phyloP scores from a whole-genome alignment of 2,329 filamentous ascomycete species.

The Ceratocystis eucalypticola region DNA sequence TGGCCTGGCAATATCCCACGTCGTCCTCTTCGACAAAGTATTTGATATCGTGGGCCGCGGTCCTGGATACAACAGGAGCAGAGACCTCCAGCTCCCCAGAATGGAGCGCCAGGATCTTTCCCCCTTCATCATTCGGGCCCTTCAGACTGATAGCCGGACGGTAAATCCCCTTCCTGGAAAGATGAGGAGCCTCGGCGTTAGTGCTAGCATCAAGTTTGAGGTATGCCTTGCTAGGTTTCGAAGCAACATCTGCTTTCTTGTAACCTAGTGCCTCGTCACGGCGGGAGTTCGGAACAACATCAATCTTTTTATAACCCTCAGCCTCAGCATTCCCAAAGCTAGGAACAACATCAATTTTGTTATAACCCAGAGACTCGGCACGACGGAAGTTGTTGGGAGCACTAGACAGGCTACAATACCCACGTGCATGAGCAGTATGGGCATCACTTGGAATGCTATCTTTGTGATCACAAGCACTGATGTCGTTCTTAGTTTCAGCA shows the following conservation, averaged over 20 bases:
- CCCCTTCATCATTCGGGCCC: background rate
- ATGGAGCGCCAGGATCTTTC: background rate
- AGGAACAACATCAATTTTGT: background rate
- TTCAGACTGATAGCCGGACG: background rate
- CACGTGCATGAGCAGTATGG: background rate
- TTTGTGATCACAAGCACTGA: constrained; percentile 12
- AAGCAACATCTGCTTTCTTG: background rate
- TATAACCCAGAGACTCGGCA: background rate
- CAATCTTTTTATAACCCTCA: background rate
- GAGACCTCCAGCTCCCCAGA: background rate
- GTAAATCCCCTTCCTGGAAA: background rate
- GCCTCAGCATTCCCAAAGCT: background rate
- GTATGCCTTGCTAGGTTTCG: constrained; percentile 1
- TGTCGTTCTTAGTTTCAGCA: background rate
- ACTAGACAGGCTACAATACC: constrained; percentile 1
- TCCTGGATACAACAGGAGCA: background rate
- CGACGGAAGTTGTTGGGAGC: background rate
- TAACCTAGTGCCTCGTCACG: background rate
- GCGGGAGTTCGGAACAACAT: background rate
- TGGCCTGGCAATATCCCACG: background rate
- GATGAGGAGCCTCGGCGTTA: background rate
- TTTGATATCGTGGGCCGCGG: background rate
- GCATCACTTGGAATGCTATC: background rate
- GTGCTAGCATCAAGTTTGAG: background rate
- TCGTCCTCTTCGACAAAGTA: background rate